These are phyloP conservation scores for Solanum ahanhuiri DNA, from an alignment of 257 asterid genomes.

Conservation along the genomic window DNA sequence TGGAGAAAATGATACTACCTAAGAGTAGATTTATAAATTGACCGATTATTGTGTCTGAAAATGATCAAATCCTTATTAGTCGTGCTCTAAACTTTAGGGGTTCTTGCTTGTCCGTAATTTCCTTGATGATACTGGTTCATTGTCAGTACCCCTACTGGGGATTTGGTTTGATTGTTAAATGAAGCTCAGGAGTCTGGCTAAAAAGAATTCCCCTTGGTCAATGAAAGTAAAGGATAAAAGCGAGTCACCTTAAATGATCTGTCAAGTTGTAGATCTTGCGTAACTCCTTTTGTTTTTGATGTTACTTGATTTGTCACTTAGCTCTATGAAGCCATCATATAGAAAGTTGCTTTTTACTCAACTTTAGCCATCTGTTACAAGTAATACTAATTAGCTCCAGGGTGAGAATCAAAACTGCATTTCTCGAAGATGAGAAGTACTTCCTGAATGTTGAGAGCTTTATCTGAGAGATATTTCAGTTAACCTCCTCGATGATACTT, in stretches of 20 bases:
- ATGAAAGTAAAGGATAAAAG: neutral
- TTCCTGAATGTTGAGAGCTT: neutral
- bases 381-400: neutral
- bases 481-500: neutral
- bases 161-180: neutral
- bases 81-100: no score
- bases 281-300: neutral
- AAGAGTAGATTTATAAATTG: neutral
- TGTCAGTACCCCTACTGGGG: neutral
- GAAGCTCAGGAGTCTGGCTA: neutral
- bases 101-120: neutral
- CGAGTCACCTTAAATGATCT: neutral
- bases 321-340: neutral
- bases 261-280: neutral
- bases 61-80: neutral
- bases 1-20: neutral
- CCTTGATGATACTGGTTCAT: neutral
- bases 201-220: neutral
- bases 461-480: neutral
- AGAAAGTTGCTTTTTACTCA: neutral
- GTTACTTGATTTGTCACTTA: neutral
- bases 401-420: neutral
- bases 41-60: neutral
- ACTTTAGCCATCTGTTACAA: neutral
- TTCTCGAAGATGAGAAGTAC: neutral